Conservation (phyloP, 306 rosid species). For the Glycine soja region DNA sequence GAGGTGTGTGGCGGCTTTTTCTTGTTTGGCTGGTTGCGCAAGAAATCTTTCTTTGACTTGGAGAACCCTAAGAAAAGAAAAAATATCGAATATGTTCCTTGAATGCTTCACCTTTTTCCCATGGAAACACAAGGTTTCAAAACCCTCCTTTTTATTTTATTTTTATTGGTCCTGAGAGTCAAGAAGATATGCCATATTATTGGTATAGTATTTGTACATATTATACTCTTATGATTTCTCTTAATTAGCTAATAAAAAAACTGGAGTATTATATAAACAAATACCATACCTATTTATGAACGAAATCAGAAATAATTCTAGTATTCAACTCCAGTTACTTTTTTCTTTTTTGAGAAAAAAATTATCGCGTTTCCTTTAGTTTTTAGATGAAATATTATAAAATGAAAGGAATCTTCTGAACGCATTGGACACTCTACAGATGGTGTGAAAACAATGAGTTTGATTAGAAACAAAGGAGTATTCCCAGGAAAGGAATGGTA, state of each 20-base stretch:
- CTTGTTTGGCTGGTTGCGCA: constrained; percentile 73
- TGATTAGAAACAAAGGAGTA: constrained; percentile 40
- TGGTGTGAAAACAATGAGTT: constrained; percentile 35
- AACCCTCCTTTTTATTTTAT: background rate
- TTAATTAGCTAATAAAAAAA: background rate
- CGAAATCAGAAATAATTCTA: background rate
- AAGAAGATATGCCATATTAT: background rate
- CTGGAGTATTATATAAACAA: background rate
- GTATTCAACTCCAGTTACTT: constrained; percentile 3
- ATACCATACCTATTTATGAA: background rate
- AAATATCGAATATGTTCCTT: constrained; percentile 51
- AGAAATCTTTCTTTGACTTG: constrained; percentile 92
- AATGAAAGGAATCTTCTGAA: constrained; percentile 26
- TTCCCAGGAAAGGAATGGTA: constrained; percentile 45
- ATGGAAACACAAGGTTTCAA: constrained; percentile 44
- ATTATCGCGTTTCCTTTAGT: background rate
- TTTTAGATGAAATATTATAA: background rate
- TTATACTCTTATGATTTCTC: background rate
- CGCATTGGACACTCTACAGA: constrained; percentile 3
- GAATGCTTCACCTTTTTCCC: constrained; percentile 49
- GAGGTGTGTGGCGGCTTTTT: constrained; percentile 61
- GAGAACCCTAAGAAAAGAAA: constrained; percentile 49
- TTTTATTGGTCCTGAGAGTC: constrained; percentile 46
- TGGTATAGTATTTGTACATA: background rate
- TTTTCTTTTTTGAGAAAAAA: background rate